phyloP scores from a whole-genome alignment of 2,329 filamentous ascomycete genomes.

The Neonectria sp. region DNA sequence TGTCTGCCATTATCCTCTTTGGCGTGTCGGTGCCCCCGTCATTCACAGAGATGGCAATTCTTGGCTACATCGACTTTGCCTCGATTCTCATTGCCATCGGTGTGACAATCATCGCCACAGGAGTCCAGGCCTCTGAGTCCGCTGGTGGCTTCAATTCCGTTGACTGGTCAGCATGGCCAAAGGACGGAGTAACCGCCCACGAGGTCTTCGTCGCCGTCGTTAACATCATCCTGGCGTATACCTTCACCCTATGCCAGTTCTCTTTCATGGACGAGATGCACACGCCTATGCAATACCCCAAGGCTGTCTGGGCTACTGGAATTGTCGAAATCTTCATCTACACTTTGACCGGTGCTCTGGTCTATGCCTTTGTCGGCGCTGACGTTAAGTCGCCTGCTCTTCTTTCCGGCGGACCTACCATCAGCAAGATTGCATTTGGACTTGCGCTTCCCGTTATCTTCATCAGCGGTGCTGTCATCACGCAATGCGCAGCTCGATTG shows the following conservation, averaged over 20 bases:
- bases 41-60: conserved; percentile 28
- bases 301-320: conserved; percentile 31
- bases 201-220: conserved; percentile 30
- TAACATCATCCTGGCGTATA: conserved; percentile 32
- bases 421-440: conserved; percentile 29
- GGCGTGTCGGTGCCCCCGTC: conserved; percentile 26
- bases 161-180: conserved; percentile 28
- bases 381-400: conserved; percentile 30
- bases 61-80: conserved; percentile 28
- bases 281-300: conserved; percentile 26
- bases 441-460: conserved; percentile 31
- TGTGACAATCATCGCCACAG: conserved; percentile 29
- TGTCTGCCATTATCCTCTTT: conserved; percentile 31
- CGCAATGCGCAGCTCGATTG: conserved; percentile 25
- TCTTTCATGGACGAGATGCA: conserved; percentile 34
- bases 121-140: conserved; percentile 17
- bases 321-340: conserved; percentile 32
- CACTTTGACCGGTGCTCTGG: conserved; percentile 28
- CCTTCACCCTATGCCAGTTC: conserved; percentile 30
- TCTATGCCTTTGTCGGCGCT: conserved; percentile 25
- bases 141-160: conserved; percentile 21
- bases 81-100: conserved; percentile 28
- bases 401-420: conserved; percentile 23
- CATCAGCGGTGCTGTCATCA: conserved; percentile 31
- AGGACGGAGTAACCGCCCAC: conserved; percentile 26